phyloP scores from a whole-genome alignment of 1,284 basidiomycete species.

The Prillingera fragicola region DNA sequence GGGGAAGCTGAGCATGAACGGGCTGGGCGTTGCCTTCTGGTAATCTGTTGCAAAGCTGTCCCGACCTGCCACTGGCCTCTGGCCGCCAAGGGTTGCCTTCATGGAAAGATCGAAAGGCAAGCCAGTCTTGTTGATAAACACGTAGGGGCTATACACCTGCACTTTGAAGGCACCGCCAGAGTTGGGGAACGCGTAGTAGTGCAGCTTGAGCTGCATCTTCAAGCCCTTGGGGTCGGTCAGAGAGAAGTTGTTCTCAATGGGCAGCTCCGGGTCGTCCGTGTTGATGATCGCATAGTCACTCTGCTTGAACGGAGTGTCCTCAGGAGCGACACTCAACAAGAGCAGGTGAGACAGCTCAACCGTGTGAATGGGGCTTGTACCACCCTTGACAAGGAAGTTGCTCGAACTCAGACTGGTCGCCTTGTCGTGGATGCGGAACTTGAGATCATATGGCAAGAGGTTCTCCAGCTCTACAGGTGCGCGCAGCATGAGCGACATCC shows the following conservation, averaged over 20 bases:
- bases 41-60: conserved; percentile 50
- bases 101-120: conserved; percentile 75
- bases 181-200: conserved; percentile 82
- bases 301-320: conserved; percentile 92
- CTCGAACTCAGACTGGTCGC: conserved; percentile 75
- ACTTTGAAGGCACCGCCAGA: conserved; percentile 98
- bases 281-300: conserved; percentile 98
- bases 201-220: conserved; percentile 75
- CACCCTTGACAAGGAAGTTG: conserved; percentile 88
- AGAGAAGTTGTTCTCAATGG: conserved; percentile 45
- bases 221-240: conserved; percentile 71
- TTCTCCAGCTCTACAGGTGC: conserved; percentile 97
- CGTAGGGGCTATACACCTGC: conserved; percentile 89
- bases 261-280: conserved; percentile 72
- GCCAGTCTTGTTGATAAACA: conserved; percentile 90
- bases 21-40: conserved; percentile 55
- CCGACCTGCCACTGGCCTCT: conserved; percentile 82
- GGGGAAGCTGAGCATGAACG: conserved; percentile 85
- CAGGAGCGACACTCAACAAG: conserved; percentile 81
- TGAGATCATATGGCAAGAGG: conserved; percentile 87
- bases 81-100: conserved; percentile 64
- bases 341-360: conserved; percentile 91
- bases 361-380: conserved; percentile 93
- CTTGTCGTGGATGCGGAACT: conserved; percentile 96
- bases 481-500: conserved; percentile 77